Conservation (phyloP, 495 filamentous ascomycete genomes). For the Xylaria sp. region DNA sequence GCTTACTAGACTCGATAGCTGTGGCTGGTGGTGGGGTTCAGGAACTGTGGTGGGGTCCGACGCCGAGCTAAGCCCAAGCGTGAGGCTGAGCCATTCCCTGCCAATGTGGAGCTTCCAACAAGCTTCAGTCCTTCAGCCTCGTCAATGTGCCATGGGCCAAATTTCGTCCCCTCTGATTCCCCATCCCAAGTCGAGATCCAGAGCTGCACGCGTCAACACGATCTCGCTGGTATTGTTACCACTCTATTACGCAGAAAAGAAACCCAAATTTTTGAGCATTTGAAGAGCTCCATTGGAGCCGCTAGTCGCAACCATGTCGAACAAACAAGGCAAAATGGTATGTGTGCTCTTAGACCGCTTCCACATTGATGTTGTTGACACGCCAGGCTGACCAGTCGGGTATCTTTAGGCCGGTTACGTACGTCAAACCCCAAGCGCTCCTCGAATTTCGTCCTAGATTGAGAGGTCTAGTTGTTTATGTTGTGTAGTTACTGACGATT, state of each 20-base stretch:
- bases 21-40: conserved; percentile 34
- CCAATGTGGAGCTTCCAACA: conserved; percentile 11
- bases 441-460: not conserved
- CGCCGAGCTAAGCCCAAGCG: not conserved
- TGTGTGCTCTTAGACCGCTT: conserved; percentile 56
- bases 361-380: conserved; percentile 63
- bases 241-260: conserved; percentile 38
- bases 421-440: conserved; percentile 55
- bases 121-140: conserved; percentile 39
- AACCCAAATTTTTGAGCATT: conserved; percentile 63
- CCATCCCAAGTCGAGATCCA: conserved; percentile 44
- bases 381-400: conserved; percentile 70
- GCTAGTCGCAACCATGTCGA: conserved; percentile 73
- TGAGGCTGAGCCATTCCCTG: conserved; percentile 18
- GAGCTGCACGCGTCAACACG: conserved; percentile 41
- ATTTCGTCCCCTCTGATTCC: conserved; percentile 40
- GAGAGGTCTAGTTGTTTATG: conserved; percentile 23
- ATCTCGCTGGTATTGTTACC: conserved; percentile 35
- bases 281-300: conserved; percentile 70
- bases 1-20: conserved; percentile 14
- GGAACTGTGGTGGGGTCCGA: conserved; percentile 33
- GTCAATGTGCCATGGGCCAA: conserved; percentile 35
- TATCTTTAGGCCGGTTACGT: conserved; percentile 89
- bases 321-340: conserved; percentile 99
- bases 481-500: conserved; percentile 43